Evolutionary conservation across 176 grass and related monocot species (phyloP).

Genomic region (Aegilops bicornis): DNA sequence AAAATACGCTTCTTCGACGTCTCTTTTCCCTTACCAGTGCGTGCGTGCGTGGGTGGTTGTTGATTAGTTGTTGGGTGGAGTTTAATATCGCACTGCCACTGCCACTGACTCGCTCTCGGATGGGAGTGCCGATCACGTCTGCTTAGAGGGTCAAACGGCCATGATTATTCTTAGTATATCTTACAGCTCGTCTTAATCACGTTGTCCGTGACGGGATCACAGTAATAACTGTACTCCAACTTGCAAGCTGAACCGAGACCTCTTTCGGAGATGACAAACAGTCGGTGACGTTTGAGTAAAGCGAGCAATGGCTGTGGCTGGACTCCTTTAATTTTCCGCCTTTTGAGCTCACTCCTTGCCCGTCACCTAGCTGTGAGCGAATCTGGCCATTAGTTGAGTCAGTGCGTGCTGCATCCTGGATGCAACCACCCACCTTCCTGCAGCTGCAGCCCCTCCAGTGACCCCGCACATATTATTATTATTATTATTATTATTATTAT

Average conservation of each 20-base stretch:
- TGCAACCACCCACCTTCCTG: conserved; percentile 27
- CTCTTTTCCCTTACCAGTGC: background rate
- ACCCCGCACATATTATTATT: background rate
- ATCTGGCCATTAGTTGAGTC: conserved; percentile 21
- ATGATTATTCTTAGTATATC: background rate
- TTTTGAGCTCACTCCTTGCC: background rate
- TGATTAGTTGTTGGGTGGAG: conserved; percentile 8
- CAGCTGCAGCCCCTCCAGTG: conserved; percentile 16
- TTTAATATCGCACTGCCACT: background rate
- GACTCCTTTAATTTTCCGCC: background rate
- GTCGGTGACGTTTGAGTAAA: conserved; percentile 3
- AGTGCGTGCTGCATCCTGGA: background rate
- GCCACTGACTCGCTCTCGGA: background rate
- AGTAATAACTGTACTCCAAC: background rate
- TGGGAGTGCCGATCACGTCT: conserved; percentile 27
- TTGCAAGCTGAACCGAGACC: background rate
- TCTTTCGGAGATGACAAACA: background rate
- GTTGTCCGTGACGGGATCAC: conserved; percentile 7
- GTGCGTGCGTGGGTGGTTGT: conserved; percentile 13
- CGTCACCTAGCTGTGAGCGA: conserved; percentile 22
- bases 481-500: too few species aligned
- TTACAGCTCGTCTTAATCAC: background rate
- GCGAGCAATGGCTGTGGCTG: background rate
- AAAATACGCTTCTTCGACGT: too few species aligned
- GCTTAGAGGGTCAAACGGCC: background rate